A percentile compares a stretch with the other conserved stretches of the same genome.
Evolutionary conservation across 768 basidiomycete species (phyloP).

Genomic region (Clitopilus passeckerianus): DNA sequence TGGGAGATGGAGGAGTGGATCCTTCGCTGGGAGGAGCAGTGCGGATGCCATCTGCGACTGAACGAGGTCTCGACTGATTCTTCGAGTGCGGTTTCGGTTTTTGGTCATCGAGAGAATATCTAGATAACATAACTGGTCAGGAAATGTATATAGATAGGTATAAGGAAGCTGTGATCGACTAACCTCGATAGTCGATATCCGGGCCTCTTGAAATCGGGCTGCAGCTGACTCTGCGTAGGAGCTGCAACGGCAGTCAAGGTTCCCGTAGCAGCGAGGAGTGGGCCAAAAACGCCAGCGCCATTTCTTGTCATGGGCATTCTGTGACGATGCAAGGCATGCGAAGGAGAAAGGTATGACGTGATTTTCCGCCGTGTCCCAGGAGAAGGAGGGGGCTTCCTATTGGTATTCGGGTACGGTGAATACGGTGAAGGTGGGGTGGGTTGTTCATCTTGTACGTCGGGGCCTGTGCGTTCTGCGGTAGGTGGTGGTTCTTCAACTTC

Average conservation of each 20-base stretch:
- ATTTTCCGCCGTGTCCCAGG: neutral
- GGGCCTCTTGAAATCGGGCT: constrained; percentile 56
- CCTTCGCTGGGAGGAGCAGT: neutral
- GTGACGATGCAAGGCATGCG: constrained; percentile 1
- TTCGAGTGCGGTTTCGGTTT: neutral
- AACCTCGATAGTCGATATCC: constrained; percentile 67
- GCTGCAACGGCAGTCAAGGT: constrained; percentile 60
- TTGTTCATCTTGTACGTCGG: too few species aligned
- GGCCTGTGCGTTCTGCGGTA: too few species aligned
- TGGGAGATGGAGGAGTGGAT: constrained; percentile 8
- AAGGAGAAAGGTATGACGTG: constrained; percentile 3
- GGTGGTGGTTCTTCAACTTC: neutral
- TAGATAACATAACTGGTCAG: constrained; percentile 4
- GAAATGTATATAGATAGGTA: neutral
- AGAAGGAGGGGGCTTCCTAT: too few species aligned
- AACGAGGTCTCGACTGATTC: neutral
- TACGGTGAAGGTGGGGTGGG: too few species aligned
- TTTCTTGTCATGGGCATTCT: constrained; percentile 32
- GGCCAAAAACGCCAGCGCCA: constrained; percentile 61
- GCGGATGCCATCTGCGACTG: neutral
- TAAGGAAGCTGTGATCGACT: neutral
- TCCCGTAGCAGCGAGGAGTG: constrained; percentile 67
- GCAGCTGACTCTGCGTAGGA: constrained; percentile 39
- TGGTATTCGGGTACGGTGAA: too few species aligned
- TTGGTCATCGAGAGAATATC: constrained; percentile 19